Base-by-base conservation (phyloP, 805 yeast genomes). In the Babjeviella inositovora region DNA sequence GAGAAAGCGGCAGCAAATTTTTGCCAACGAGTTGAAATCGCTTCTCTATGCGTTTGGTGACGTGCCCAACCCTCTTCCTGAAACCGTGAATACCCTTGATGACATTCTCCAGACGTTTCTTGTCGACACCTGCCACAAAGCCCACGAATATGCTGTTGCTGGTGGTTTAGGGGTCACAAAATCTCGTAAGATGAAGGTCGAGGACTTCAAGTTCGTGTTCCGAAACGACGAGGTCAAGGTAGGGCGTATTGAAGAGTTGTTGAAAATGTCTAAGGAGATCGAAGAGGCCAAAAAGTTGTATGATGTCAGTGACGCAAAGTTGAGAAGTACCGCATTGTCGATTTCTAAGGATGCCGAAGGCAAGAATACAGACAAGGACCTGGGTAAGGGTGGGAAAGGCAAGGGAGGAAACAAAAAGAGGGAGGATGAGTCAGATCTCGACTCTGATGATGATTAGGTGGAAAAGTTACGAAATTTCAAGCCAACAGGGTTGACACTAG, bases 11-110 rank as follows among this genome's bases (percentile, higher is more conserved):
- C 8, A 14, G 6, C 12, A 20, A n/a, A n/a, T 20, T 10, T 20
- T 20, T 16, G 6, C 18, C 18, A 20, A 10, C 11, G 22, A 20
- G 7, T 8, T 20, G n/a, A 10, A 13, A 7, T 6, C 9, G 7
- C n/a, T 20, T 7, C 15, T 20, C 15, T 20, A 20, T 20, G 22
- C n/a, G 14, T 11, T 20, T 13, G 22, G 22, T 7, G 22, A 20
- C 14, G 14, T 11, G n/a, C 8, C n/a, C 7, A 16, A 20, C 10
- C 22, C 22, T 7, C 14, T 8, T 6, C 15, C 22, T 6, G 22
- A 20, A 11, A 20, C 22, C 9, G 22, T 20, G 15, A 11, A 10
- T 11, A 6, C 15, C n/a, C 7, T 20, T 7, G 22, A 20, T 9
- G 22, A 20, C 14, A 11, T 20, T 6, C 15, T 20, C 12, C 14